A percentile compares a stretch with the other conserved stretches of the same genome.
These are phyloP conservation scores for Lipomyces anomalus DNA, from an alignment of 805 yeast species.

Conservation along the genomic window DNA sequence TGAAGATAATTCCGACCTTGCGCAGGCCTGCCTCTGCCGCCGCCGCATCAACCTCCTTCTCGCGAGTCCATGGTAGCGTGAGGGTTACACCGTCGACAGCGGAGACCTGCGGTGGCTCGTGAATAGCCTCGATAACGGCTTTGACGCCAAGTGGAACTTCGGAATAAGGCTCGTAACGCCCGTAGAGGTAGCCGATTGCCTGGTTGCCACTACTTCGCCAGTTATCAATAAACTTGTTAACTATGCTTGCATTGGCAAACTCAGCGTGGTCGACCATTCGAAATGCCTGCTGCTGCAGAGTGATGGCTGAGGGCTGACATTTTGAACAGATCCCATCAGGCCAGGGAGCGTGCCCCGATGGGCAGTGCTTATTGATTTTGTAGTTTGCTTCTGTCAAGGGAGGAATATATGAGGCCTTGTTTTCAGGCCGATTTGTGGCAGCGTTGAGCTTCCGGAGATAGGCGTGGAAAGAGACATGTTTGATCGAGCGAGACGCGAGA, in stretches of 20 bases:
- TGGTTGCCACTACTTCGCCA: conserved; percentile 91
- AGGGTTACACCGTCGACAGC: conserved; percentile 80
- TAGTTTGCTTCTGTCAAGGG: conserved; percentile 72
- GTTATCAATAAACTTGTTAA: conserved; percentile 78
- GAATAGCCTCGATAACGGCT: conserved; percentile 88
- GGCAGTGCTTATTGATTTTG: conserved; percentile 55
- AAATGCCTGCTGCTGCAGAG: conserved; percentile 80
- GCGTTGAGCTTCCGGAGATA: conserved; percentile 68
- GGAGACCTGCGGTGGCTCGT: conserved; percentile 85
- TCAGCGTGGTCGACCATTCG: conserved; percentile 98
- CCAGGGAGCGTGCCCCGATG: conserved; percentile 85
- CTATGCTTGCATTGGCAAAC: conserved; percentile 63
- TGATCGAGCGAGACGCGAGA: conserved; percentile 67
- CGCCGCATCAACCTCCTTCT: conserved; percentile 50
- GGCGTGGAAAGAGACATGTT: conserved; percentile 84
- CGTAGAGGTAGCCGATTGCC: conserved; percentile 79
- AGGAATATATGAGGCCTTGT: conserved; percentile 60
- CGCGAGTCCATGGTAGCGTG: conserved; percentile 47
- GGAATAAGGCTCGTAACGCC: conserved; percentile 70
- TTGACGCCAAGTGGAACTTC: conserved; percentile 88
- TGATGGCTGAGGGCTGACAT: conserved; percentile 94
- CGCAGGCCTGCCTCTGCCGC: conserved; percentile 55
- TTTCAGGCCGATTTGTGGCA: conserved; percentile 29
- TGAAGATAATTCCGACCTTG: conserved; percentile 78
- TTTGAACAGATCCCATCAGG: conserved; percentile 92